These are phyloP conservation scores for Fusarium denticulatum DNA, from an alignment of 2,329 filamentous ascomycete species.

Conservation along the genomic window DNA sequence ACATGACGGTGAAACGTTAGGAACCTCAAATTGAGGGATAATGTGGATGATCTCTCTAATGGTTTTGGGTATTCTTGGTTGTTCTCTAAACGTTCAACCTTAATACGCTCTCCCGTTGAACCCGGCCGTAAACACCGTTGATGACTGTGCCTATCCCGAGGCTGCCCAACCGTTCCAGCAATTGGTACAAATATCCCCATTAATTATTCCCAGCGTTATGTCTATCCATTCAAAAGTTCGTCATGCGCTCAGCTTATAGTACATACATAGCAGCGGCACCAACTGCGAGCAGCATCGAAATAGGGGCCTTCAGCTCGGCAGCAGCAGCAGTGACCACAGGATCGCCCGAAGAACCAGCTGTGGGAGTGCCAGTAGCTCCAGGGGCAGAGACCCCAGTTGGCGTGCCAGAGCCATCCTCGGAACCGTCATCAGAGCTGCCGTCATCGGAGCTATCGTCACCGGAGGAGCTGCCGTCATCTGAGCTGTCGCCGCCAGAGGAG, in stretches of 20 bases:
- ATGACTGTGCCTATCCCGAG: slow-evolving; percentile 29
- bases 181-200: slow-evolving; percentile 29
- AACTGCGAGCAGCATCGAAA: slow-evolving; percentile 55
- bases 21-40: not conserved
- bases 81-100: slow-evolving; percentile 11
- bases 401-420: slow-evolving; percentile 4
- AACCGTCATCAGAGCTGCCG: not conserved
- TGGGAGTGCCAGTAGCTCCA: slow-evolving; percentile 32
- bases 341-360: slow-evolving; percentile 29
- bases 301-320: slow-evolving; percentile 51
- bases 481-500: not conserved
- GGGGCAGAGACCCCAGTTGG: slow-evolving; percentile 30
- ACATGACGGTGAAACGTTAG: not conserved
- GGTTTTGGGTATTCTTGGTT: slow-evolving; percentile 14
- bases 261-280: slow-evolving; percentile 57
- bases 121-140: slow-evolving; percentile 15
- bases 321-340: slow-evolving; percentile 36
- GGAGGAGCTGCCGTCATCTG: not conserved
- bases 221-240: slow-evolving; percentile 21
- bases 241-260: slow-evolving; percentile 36
- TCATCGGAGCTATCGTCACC: not conserved
- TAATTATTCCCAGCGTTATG: slow-evolving; percentile 26
- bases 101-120: slow-evolving; percentile 20
- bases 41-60: slow-evolving; percentile 16
- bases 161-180: slow-evolving; percentile 33